Evolutionary conservation across 352 stramenopile genomes (phyloP).

Genomic region (Phytophthora macrochlamydospora): DNA sequence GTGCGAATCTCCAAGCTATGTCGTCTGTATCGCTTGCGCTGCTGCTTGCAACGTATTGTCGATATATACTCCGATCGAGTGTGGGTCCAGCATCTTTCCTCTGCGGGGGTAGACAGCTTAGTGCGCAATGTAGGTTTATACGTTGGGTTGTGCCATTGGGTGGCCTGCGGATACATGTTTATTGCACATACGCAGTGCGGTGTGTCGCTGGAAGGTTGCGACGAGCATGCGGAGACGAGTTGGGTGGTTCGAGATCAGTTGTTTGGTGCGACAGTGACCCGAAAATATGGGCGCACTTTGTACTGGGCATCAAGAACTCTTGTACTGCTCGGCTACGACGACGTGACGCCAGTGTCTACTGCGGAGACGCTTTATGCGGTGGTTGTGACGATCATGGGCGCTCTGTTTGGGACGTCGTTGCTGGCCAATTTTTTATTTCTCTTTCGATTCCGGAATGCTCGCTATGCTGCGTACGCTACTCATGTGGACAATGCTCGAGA

Average conservation of each 20-base stretch:
- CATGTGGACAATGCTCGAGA: slow-evolving; percentile 74
- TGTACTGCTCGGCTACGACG: slow-evolving; percentile 69
- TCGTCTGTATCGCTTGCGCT: slow-evolving; percentile 47
- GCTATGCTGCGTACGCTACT: slow-evolving; percentile 49
- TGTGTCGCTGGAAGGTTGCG: slow-evolving; percentile 44
- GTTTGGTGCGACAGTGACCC: slow-evolving; percentile 35
- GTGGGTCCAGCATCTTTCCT: slow-evolving; percentile 51
- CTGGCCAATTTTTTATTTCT: slow-evolving; percentile 74
- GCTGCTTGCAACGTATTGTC: slow-evolving; percentile 41
- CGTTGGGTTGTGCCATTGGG: slow-evolving; percentile 52
- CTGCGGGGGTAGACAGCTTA: slow-evolving; percentile 63
- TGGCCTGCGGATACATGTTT: slow-evolving; percentile 72
- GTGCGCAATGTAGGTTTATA: slow-evolving; percentile 41
- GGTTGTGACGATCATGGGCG: slow-evolving; percentile 47
- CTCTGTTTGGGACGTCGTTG: slow-evolving; percentile 60
- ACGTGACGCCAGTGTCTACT: slow-evolving; percentile 66
- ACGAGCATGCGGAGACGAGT: slow-evolving; percentile 43
- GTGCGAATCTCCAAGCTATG: slow-evolving; percentile 66
- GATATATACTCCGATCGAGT: slow-evolving; percentile 50
- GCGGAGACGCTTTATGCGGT: slow-evolving; percentile 61
- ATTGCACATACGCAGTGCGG: slow-evolving; percentile 63
- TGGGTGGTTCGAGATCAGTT: slow-evolving; percentile 68
- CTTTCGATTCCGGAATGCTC: slow-evolving; percentile 61
- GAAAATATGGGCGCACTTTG: slow-evolving; percentile 61
- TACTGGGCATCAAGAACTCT: slow-evolving; percentile 67